Base-by-base conservation (phyloP, 805 yeast genomes). In the Candida hispaniensis region DNA sequence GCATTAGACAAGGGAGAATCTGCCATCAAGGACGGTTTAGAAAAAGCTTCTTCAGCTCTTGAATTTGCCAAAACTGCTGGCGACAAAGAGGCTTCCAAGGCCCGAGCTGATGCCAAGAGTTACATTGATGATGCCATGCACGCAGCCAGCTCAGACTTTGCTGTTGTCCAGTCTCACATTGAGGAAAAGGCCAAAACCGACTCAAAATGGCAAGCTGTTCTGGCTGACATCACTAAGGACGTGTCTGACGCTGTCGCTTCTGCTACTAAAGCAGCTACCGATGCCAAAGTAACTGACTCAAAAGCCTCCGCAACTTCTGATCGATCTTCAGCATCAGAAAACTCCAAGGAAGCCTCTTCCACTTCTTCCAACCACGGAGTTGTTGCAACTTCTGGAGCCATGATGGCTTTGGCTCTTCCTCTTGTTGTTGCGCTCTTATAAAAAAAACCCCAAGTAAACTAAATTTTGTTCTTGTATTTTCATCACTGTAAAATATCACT, bases 161-260 rank as follows among this genome's bases (percentile, higher is more conserved):
- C 36, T 11, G 36, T 24, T 7, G 36, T 23, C 28, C 17, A 24
- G 22, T 32, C 36, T 6, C 21, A 23, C 14, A 32, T 32, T 18
- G 36, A 32, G 23, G 36, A 32, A n/a, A 28, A 32, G 36, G 36
- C 36, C 36, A 32, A 32, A 28, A 13, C 28, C 18, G 36, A 23
- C 2, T 23, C 28, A 6, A 28, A 27, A 5, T 32, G 36, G 36
- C 4, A 21, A 14, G 36, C 23, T 5, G 16, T 32, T n/a, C 22
- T 23, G 10, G 36, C 36, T 22, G 17, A 27, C 12, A 28, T 32
- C 17, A 23, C 36, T 14, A 32, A 32, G 18, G 21, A 32, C 10
- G 30, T n/a, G 6, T 26, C 30, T n/a, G 20, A 7, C 20, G 14
- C 30, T 7, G 30, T 22, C 9, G 18, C 33, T 27, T 27, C 30